These are phyloP conservation scores for Candida caryicola DNA, from an alignment of 805 yeast species.

Conservation along the genomic window DNA sequence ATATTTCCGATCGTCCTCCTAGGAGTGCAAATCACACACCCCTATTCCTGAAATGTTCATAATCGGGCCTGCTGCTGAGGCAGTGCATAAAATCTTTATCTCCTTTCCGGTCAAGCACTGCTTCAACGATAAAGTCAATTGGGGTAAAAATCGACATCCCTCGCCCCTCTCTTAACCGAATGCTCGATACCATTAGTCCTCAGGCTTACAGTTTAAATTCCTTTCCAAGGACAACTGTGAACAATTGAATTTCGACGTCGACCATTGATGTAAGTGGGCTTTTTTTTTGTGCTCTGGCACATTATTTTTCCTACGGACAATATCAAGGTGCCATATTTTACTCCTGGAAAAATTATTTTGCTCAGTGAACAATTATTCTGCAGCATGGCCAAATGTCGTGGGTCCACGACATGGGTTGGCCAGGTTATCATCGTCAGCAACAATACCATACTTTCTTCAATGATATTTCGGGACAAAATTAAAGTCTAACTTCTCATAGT, in stretches of 20 bases:
- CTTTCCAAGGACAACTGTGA: no score
- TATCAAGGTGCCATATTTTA: neutral
- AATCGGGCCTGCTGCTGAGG: no score
- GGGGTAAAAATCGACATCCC: no score
- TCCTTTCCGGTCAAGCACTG: no score
- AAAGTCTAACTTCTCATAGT: constrained; percentile 1
- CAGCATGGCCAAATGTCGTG: neutral
- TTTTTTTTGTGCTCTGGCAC: neutral
- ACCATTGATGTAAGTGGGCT: neutral
- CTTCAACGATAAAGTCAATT: no score
- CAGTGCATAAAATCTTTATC: no score
- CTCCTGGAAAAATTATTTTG: neutral
- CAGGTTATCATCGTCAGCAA: constrained; percentile 1
- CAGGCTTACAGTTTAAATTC: no score
- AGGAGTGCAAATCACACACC: no score
- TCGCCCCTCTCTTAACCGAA: constrained; percentile 2
- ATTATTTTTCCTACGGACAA: neutral
- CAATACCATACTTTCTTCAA: constrained; percentile 1
- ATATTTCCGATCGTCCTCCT: no score
- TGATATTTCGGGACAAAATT: neutral
- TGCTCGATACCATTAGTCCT: no score
- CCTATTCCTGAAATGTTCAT: no score
- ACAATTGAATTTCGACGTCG: neutral
- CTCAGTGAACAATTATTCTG: neutral
- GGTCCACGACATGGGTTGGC: constrained; percentile 4